Evolutionary conservation across 805 yeast species (phyloP).

Genomic region (Saccharomycopsis schoenii): DNA sequence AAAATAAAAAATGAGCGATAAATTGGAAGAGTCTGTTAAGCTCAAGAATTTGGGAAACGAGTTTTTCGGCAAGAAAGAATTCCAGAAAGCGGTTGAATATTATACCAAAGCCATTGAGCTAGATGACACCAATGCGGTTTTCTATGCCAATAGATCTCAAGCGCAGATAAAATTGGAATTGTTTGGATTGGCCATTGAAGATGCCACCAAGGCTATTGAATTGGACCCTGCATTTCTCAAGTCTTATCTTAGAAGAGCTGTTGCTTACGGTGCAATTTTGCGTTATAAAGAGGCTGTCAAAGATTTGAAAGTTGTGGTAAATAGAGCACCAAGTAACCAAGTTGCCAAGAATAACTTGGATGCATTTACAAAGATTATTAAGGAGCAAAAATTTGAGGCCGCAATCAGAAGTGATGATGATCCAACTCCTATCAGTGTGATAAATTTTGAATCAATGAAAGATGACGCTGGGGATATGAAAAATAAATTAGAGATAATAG

Average conservation of each 20-base stretch:
- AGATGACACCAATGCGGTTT: slow-evolving; percentile 48
- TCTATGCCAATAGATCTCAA: slow-evolving; percentile 82
- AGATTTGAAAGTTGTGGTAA: slow-evolving; percentile 57
- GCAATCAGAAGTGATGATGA: slow-evolving; percentile 75
- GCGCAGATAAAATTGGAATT: slow-evolving; percentile 79
- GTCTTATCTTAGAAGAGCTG: slow-evolving; percentile 82
- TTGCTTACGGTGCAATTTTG: slow-evolving; percentile 65
- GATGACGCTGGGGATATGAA: slow-evolving; percentile 2
- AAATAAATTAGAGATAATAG: slow-evolving; percentile 21
- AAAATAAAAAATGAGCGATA: neutral
- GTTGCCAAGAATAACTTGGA: slow-evolving; percentile 53
- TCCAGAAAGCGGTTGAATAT: slow-evolving; percentile 50
- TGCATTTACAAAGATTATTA: slow-evolving; percentile 55
- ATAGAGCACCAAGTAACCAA: slow-evolving; percentile 55
- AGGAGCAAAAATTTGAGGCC: slow-evolving; percentile 68
- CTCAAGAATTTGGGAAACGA: slow-evolving; percentile 66
- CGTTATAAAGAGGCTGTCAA: slow-evolving; percentile 63
- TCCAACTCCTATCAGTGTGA: slow-evolving; percentile 34
- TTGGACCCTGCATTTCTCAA: slow-evolving; percentile 61
- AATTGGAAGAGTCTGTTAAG: slow-evolving; percentile 30
- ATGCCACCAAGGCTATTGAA: slow-evolving; percentile 62
- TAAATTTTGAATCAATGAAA: slow-evolving; percentile 31
- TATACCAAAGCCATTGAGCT: slow-evolving; percentile 70
- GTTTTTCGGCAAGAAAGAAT: slow-evolving; percentile 56
- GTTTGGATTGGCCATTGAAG: slow-evolving; percentile 77